These are phyloP conservation scores for Leccinum uliginosum DNA, from an alignment of 768 basidiomycete genomes.

Conservation along the genomic window DNA sequence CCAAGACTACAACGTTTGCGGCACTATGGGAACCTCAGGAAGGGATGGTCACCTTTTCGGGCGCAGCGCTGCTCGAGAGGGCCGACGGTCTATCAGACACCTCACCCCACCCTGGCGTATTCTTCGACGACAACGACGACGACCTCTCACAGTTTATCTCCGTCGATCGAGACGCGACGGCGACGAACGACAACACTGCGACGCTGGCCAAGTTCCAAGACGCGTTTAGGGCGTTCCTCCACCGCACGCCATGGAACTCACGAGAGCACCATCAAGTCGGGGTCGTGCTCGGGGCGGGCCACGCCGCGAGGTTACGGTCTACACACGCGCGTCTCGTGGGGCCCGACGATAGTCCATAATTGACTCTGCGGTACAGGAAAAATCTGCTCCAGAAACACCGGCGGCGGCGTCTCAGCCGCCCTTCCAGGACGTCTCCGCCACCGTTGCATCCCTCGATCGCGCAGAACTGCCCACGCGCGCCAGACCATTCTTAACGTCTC, in stretches of 20 bases:
- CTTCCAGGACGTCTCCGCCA: not conserved
- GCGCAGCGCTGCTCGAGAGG: conserved; percentile 39
- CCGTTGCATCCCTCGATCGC: conserved; percentile 25
- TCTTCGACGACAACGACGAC: conserved; percentile 15
- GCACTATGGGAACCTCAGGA: conserved; percentile 57
- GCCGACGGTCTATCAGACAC: conserved; percentile 14
- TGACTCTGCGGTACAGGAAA: not conserved
- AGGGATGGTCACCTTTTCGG: conserved; percentile 55
- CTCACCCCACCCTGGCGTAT: conserved; percentile 6
- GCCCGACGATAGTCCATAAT: conserved; percentile 7
- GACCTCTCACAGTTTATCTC: conserved; percentile 9
- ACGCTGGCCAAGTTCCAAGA: conserved; percentile 27
- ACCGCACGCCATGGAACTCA: conserved; percentile 19
- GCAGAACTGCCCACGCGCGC: conserved; percentile 50
- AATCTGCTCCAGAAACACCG: not conserved
- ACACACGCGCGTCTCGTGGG: conserved; percentile 25
- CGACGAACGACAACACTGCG: conserved; percentile 19
- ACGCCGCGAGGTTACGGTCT: not conserved
- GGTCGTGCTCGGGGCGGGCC: conserved; percentile 1
- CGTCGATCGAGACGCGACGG: conserved; percentile 8
- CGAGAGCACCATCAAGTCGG: conserved; percentile 7
- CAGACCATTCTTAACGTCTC: conserved; percentile 60
- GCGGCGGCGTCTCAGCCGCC: not conserved
- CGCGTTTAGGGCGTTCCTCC: conserved; percentile 25
- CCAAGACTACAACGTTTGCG: conserved; percentile 54